Evolutionary conservation across 352 stramenopile genomes (phyloP), one percentile per base, ranked within the genome.

Genomic region (Aphanomyces invadans): DNA sequence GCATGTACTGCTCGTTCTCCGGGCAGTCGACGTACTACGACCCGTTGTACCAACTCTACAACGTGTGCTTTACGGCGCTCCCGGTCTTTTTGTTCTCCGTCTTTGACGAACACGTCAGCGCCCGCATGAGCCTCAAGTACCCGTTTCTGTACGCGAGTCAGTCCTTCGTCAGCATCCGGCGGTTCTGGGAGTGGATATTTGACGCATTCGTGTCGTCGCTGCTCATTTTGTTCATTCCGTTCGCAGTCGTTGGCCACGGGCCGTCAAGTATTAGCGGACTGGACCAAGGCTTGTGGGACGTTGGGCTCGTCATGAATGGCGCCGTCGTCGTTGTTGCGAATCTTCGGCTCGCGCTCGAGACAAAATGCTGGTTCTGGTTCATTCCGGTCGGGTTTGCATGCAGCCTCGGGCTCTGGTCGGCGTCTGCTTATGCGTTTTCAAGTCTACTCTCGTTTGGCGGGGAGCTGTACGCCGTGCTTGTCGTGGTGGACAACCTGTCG

Each of bases 11-110:
- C 17, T 72, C 90, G 15, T 92, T 86, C 71, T 91, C 79, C 1
- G 84, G 84, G 7, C 83, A 93, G 44, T 84, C 78, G 55, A 84
- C 78, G 12, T 92, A 90, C 74, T 88, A 89, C 60, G 81, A 92
- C 64, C 72, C 78, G 4, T 70, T 93, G 0, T 75, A 92, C 44
- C 83, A 92, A 63, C 72, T 87, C 19, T 90, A 87, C 71, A 92
- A 92, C 68, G 81, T 92, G 12, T 81, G 79, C 62, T 93, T 90
- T 69, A 93, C 85, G 12, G 77, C 81, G 23, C 67, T 90, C 4
- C 81, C 85, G 0, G 70, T 92, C 19, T 73, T 93, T 26, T 76
- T 74, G 39, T 87, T 89, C 33, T 78, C 72, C 4, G 76, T 90
- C 12, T 60, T 76, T 3, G 81, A 90, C 38, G 53, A 87, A 62